Evolutionary conservation across 768 basidiomycete genomes (phyloP), one percentile per base, ranked within the genome.

Genomic region (Tricholoma hemisulphureum): DNA sequence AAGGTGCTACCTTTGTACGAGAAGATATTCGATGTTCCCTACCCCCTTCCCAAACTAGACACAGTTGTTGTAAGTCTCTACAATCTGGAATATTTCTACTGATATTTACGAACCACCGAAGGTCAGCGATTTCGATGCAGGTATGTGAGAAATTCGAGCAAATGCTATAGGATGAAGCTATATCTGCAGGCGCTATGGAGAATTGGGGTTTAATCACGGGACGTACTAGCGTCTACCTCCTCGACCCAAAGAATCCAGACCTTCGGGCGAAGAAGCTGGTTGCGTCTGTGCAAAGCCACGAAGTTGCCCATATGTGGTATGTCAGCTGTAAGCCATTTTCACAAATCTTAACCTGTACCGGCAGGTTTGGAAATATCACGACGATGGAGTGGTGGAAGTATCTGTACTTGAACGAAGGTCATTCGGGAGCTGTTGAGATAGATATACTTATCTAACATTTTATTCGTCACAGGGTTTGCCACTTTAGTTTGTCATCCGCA

Each of bases 331-430:
- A 31, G 5, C 8, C 2, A 13, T 18, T 41, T 41, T 28, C 9
- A 53, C 6, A 11, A 43, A 11, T 10, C 18, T 49, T 53, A 46
- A 57, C 20, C 10, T 21, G n/a, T 13, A 4, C 18, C 20, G 53
- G 26, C 60, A 78, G 91, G 92, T 96, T 95, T 64, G 95, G 94
- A 23, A 88, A 96, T 68, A 89, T 97, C 65, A 88, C 91, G 4
- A 96, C 93, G 0, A 95, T 95, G 93, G 84, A 84, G 64, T 93
- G 92, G 91, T 94, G 91, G 91, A 85, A 90, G 58, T 87, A 90
- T 69, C 78, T 93, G 51, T 91, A 90, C 70, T 73, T 91, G 55
- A 91, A 90, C 60, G 89, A 91, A 82, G 88, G 85, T 83, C 53
- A 28, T 71, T 57, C 7, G 28, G 21, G 28, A 18, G 7, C 9